Base-by-base conservation (phyloP, 169 alveolate species). In the Plasmodium cynomolgi region DNA sequence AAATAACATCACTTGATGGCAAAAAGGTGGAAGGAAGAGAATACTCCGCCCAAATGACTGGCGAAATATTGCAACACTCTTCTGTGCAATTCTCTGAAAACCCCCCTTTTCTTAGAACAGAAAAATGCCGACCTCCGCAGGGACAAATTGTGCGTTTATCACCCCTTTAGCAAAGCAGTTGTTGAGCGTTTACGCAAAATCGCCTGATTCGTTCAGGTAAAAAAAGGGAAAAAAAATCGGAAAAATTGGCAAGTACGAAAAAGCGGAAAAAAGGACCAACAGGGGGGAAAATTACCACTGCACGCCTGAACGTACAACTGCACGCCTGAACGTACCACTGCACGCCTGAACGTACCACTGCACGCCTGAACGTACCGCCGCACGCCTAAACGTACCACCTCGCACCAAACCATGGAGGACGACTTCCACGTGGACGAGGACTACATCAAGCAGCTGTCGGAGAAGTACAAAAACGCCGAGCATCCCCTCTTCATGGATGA, bases 401-500 rank as follows among this genome's bases (percentile, higher is more conserved):
- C 44, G 44, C n/a, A n/a, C 34, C 26, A 62, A 62, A 62, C 33
- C n/a, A 81, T 62, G 73, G 91, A 80, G 15, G 94, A 90, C 17
- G 94, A 90, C 47, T 90, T 90, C 33, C 39, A 81, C 68, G 47
- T 90, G 44, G 94, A 90, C 33, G 94, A 54, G n/a, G 71, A 77
- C 17, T 90, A 90, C 74, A 77, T 90, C 41, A 90, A 62, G 17
- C 47, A 34, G 34, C 56, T 90, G 72, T 90, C 94, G 39, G 94
- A 80, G 33, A 90, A 90, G 23, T 90, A 90, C 54, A 71, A 90
- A 39, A 31, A 90, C 81, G 85, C 81, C 11, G 94, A 90, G 29
- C 94, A 90, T 58, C 94, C 94, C 8, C 73, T 90, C 62, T 90
- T 90, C 81, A 90, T 90, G 94, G 73, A 47, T 58, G 94, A 90